phyloP scores from a whole-genome alignment of 768 basidiomycete genomes.

The Hygrophoropsis aurantiaca region DNA sequence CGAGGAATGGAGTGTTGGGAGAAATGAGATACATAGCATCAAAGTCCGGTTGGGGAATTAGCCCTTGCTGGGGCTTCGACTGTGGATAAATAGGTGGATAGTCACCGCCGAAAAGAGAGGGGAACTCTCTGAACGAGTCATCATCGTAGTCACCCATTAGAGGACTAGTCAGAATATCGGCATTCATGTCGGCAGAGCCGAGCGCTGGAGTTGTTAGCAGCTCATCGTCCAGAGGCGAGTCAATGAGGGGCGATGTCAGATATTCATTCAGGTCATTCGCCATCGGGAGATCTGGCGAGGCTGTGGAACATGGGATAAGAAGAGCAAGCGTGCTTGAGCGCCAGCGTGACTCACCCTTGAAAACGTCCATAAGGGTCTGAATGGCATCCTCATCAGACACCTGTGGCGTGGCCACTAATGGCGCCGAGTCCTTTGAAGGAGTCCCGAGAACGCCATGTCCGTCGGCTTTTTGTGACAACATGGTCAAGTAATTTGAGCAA shows the following conservation, averaged over 20 bases:
- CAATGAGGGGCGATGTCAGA: conserved; percentile 47
- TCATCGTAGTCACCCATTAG: conserved; percentile 34
- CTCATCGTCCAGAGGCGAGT: conserved; percentile 46
- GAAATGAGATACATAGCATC: conserved; percentile 48
- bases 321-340: neutral
- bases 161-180: conserved; percentile 44
- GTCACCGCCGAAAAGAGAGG: conserved; percentile 31
- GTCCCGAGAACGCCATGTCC: conserved; percentile 37
- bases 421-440: conserved; percentile 24
- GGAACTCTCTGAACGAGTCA: conserved; percentile 31
- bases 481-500: conserved; percentile 64
- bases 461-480: conserved; percentile 56
- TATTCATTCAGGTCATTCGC: conserved; percentile 40
- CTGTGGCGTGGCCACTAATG: conserved; percentile 17
- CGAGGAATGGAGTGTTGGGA: conserved; percentile 50
- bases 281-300: conserved; percentile 39
- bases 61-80: conserved; percentile 13
- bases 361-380: conserved; percentile 37
- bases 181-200: conserved; percentile 32
- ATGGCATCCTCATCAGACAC: conserved; percentile 31
- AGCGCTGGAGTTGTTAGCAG: conserved; percentile 44
- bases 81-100: conserved; percentile 13
- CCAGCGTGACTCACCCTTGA: conserved; percentile 32
- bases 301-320: conserved; percentile 15
- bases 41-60: conserved; percentile 23